A percentile compares a stretch with the other conserved stretches of the same genome.
Evolutionary conservation across 257 asterid species (phyloP).

Genomic region (Ophiorrhiza pumila): DNA sequence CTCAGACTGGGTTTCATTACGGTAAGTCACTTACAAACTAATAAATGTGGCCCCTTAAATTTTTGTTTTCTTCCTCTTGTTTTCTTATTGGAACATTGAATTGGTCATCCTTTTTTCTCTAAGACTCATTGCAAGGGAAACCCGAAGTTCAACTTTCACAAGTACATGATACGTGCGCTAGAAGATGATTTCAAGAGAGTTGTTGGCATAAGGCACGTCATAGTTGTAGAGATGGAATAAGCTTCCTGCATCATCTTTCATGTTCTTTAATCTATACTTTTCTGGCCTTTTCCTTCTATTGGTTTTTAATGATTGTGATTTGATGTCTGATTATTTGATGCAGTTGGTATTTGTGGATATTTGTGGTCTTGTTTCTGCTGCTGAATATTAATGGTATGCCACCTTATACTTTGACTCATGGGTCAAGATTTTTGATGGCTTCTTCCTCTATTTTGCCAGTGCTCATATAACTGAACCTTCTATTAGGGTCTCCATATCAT

Average conservation of each 20-base stretch:
- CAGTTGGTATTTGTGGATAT: slow-evolving; percentile 98
- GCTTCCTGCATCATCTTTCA: neutral
- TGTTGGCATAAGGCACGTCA: slow-evolving; percentile 89
- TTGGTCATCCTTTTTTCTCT: slow-evolving; percentile 21
- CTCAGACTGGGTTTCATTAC: slow-evolving; percentile 86
- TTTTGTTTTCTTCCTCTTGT: slow-evolving; percentile 20
- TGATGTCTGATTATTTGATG: slow-evolving; percentile 31
- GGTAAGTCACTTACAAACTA: slow-evolving; percentile 35
- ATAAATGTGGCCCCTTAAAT: slow-evolving; percentile 5
- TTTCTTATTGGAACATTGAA: neutral
- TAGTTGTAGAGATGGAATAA: no score
- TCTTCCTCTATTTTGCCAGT: neutral
- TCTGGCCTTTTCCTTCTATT: slow-evolving; percentile 1
- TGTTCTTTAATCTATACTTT: neutral
- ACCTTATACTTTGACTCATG: slow-evolving; percentile 11
- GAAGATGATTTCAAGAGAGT: slow-evolving; percentile 93
- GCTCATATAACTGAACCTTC: neutral
- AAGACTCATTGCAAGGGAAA: slow-evolving; percentile 93
- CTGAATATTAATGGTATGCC: slow-evolving; percentile 75
- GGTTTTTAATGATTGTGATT: neutral
- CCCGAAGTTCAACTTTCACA: slow-evolving; percentile 92
- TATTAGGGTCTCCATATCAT: neutral
- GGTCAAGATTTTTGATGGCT: neutral
- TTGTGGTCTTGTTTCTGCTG: slow-evolving; percentile 79
- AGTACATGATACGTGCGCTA: slow-evolving; percentile 93